phyloP scores from a whole-genome alignment of 352 stramenopile species.

The Phytophthora sp. region DNA sequence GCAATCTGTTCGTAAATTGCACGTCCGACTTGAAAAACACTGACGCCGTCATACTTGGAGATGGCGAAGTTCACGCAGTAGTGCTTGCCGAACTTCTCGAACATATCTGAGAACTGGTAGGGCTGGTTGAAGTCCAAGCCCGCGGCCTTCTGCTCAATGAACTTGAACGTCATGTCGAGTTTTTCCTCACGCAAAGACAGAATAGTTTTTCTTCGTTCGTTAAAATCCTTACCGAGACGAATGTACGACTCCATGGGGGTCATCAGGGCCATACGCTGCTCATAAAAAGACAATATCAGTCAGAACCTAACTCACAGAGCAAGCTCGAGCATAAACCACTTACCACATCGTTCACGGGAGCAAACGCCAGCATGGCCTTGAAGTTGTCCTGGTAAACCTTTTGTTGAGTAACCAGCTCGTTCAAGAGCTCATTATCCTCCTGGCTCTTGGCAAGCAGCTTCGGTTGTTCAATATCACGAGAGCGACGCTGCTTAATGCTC shows the following conservation, averaged over 20 bases:
- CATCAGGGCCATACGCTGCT: constrained; percentile 75
- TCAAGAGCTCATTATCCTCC: constrained; percentile 58
- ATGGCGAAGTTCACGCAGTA: constrained; percentile 80
- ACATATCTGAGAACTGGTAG: constrained; percentile 73
- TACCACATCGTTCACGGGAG: constrained; percentile 77
- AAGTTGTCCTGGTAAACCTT: constrained; percentile 81
- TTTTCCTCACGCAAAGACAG: constrained; percentile 68
- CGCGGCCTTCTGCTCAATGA: constrained; percentile 69
- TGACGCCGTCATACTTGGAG: constrained; percentile 69
- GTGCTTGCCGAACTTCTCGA: constrained; percentile 79
- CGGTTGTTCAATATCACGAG: constrained; percentile 42
- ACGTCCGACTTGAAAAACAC: constrained; percentile 58
- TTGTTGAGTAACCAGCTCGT: constrained; percentile 67
- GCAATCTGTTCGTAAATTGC: constrained; percentile 74
- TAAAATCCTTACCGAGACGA: constrained; percentile 50
- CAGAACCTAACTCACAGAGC: constrained; percentile 3
- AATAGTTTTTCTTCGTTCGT: constrained; percentile 58
- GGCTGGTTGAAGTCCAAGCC: constrained; percentile 53
- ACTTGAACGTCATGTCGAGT: constrained; percentile 75
- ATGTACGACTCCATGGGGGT: constrained; percentile 83
- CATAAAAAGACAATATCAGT: constrained; percentile 1
- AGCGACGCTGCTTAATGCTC: constrained; percentile 62
- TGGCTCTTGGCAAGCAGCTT: constrained; percentile 50
- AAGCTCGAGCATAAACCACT: constrained; percentile 4
- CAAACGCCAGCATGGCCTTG: constrained; percentile 77